Evolutionary conservation across 2,329 filamentous ascomycete species (phyloP).

Genomic region (Monilinia fructigena): DNA sequence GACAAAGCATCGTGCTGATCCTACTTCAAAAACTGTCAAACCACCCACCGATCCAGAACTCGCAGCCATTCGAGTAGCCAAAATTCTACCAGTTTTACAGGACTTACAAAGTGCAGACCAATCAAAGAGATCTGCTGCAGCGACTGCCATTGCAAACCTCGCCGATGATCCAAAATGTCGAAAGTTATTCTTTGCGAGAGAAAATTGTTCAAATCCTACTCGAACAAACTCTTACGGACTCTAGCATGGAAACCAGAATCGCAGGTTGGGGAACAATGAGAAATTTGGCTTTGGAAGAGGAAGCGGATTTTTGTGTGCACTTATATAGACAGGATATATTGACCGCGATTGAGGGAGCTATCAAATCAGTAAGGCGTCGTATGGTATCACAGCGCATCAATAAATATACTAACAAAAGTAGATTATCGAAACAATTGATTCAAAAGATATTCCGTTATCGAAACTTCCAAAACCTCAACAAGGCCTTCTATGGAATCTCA

Average conservation of each 20-base stretch:
- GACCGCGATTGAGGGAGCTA: slow-evolving; percentile 58
- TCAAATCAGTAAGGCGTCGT: slow-evolving; percentile 48
- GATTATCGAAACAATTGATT: slow-evolving; percentile 38
- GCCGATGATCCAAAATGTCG: slow-evolving; percentile 61
- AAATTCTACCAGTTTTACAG: slow-evolving; percentile 61
- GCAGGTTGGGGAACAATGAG: slow-evolving; percentile 67
- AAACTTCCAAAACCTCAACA: slow-evolving; percentile 55
- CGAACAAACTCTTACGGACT: slow-evolving; percentile 63
- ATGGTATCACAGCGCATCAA: not conserved
- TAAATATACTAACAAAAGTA: slow-evolving; percentile 27
- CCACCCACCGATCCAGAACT: slow-evolving; percentile 63
- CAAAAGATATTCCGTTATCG: slow-evolving; percentile 45
- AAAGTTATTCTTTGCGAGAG: slow-evolving; percentile 63
- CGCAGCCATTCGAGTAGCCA: slow-evolving; percentile 59
- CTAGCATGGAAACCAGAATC: slow-evolving; percentile 60
- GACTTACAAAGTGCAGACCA: slow-evolving; percentile 59
- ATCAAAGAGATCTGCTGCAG: slow-evolving; percentile 58
- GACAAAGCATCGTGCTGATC: slow-evolving; percentile 52
- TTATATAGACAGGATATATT: slow-evolving; percentile 61
- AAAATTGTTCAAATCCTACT: slow-evolving; percentile 63
- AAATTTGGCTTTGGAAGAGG: slow-evolving; percentile 61
- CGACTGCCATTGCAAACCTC: slow-evolving; percentile 59
- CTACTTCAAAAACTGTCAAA: slow-evolving; percentile 57
- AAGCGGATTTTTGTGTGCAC: slow-evolving; percentile 65
- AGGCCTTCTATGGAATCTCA: slow-evolving; percentile 53